phyloP scores from a whole-genome alignment of 306 rosid species.

The Dalbergia cochinchinensis region DNA sequence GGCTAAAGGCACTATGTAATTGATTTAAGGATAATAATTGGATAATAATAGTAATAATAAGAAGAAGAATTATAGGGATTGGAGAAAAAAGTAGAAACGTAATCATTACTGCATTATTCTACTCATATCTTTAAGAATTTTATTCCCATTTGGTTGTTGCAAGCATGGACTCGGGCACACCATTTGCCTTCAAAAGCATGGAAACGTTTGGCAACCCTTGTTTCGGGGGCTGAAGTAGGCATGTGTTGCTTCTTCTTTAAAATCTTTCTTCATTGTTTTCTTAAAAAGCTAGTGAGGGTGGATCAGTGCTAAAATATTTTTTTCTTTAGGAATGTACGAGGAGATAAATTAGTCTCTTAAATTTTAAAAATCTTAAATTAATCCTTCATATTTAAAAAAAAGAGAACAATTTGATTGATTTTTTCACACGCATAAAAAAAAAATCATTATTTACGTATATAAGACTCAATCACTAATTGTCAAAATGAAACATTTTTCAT shows the following conservation, averaged over 20 bases:
- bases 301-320: neutral
- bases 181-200: constrained; percentile 29
- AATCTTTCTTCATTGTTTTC: neutral
- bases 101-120: constrained; percentile 50
- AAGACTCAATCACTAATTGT: too few relatives aligned
- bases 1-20: constrained; percentile 28
- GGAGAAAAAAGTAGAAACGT: constrained; percentile 41
- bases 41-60: constrained; percentile 42
- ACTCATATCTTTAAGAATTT: constrained; percentile 31
- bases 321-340: too few relatives aligned
- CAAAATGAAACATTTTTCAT: too few relatives aligned
- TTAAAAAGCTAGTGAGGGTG: neutral
- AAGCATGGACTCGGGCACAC: constrained; percentile 32
- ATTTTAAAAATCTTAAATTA: too few relatives aligned
- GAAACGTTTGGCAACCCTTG: constrained; percentile 55
- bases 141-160: constrained; percentile 41
- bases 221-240: constrained; percentile 50
- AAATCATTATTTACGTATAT: too few relatives aligned
- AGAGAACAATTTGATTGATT: too few relatives aligned
- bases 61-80: constrained; percentile 32
- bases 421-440: too few relatives aligned
- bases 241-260: constrained; percentile 5
- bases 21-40: constrained; percentile 42
- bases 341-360: too few relatives aligned
- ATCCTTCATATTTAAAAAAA: too few relatives aligned